Percentiles rank a stretch among this genome's conserved stretches.
Evolutionary conservation across 352 stramenopile species (phyloP).

Genomic region (Phytophthora foliorum): DNA sequence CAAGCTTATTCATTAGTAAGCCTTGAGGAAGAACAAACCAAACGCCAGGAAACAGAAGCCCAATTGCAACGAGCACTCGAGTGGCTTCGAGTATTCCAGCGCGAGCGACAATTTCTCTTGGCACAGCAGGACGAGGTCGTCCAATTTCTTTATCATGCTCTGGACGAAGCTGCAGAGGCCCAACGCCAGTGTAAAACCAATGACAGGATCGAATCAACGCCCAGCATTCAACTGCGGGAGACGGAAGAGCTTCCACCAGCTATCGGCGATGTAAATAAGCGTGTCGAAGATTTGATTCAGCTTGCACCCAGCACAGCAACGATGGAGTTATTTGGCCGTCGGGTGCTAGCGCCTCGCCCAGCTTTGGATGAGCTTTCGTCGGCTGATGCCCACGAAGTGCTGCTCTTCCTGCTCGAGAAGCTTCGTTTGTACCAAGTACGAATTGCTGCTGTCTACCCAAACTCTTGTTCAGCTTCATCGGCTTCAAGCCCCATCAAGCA

Average conservation of each 20-base stretch:
- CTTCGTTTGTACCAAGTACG: conserved; percentile 69
- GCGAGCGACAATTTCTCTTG: conserved; percentile 68
- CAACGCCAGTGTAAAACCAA: background rate
- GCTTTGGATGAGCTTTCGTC: conserved; percentile 63
- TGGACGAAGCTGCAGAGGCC: conserved; percentile 43
- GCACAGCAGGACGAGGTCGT: conserved; percentile 74
- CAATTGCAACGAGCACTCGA: conserved; percentile 47
- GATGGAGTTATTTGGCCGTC: conserved; percentile 49
- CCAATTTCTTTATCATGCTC: conserved; percentile 57
- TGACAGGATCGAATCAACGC: background rate
- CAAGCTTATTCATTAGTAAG: background rate
- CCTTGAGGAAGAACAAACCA: conserved; percentile 19
- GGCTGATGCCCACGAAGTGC: conserved; percentile 50
- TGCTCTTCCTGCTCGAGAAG: conserved; percentile 74
- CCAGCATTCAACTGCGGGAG: background rate
- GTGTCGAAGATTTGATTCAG: conserved; percentile 36
- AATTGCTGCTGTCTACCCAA: conserved; percentile 54
- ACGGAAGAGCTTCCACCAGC: background rate
- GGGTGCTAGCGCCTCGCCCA: conserved; percentile 37
- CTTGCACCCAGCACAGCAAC: conserved; percentile 37
- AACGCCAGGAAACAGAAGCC: conserved; percentile 37
- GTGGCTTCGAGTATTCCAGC: conserved; percentile 62
- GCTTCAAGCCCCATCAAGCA: conserved; percentile 27
- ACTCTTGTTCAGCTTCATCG: background rate
- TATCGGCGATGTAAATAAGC: conserved; percentile 10